These are phyloP conservation scores for Arthrobotrys musiformis DNA, from an alignment of 2,329 filamentous ascomycete genomes.

Conservation along the genomic window DNA sequence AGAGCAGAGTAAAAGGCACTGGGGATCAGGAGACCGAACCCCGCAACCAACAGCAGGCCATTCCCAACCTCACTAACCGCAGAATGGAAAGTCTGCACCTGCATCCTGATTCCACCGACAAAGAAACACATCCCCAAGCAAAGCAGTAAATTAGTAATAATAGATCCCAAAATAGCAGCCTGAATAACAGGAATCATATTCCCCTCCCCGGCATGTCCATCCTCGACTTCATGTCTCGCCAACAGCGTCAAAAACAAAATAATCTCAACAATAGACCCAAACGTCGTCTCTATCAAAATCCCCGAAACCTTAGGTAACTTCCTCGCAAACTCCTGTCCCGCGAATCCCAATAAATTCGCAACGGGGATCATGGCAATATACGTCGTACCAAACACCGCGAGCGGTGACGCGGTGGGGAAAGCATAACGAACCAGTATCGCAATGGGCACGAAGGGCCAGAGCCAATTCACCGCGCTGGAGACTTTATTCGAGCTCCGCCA, in stretches of 20 bases:
- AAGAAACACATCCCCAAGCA: conserved; percentile 85
- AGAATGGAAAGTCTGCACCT: conserved; percentile 77
- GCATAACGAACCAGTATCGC: conserved; percentile 65
- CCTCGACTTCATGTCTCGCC: conserved; percentile 63
- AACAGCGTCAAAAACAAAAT: conserved; percentile 83
- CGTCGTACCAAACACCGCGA: conserved; percentile 75
- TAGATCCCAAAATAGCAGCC: conserved; percentile 83
- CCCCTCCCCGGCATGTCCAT: conserved; percentile 61
- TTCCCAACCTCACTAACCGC: conserved; percentile 82
- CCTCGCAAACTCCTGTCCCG: conserved; percentile 75
- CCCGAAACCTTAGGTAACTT: conserved; percentile 80
- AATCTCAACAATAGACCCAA: conserved; percentile 82
- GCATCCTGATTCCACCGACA: conserved; percentile 74
- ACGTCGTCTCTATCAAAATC: conserved; percentile 71
- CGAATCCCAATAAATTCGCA: conserved; percentile 79
- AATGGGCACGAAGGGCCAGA: conserved; percentile 54
- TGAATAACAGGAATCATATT: conserved; percentile 74
- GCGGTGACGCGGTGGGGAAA: conserved; percentile 66
- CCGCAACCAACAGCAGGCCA: conserved; percentile 80
- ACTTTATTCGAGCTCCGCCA: conserved; percentile 73
- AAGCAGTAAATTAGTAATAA: conserved; percentile 82
- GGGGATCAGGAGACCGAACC: conserved; percentile 64
- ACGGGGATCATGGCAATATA: conserved; percentile 82
- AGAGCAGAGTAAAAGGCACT: conserved; percentile 64
- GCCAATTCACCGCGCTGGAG: conserved; percentile 72